These are phyloP conservation scores for Fusarium begoniae DNA, from an alignment of 2,329 filamentous ascomycete genomes.

Conservation along the genomic window DNA sequence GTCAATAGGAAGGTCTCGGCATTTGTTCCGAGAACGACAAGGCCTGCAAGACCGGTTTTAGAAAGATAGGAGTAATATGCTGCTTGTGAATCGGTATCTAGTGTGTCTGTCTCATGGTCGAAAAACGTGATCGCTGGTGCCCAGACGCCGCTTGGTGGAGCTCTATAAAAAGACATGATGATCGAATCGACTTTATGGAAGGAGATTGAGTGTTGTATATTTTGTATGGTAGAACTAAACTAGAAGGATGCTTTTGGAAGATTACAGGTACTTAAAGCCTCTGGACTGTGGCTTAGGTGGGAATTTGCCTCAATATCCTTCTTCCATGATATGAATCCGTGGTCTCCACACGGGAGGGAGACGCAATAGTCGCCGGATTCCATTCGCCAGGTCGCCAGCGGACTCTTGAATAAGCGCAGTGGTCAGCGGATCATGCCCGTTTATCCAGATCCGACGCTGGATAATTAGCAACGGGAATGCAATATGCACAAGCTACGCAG, in stretches of 20 bases:
- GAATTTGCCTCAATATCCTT: background rate
- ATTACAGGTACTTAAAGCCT: slow-evolving; percentile 31
- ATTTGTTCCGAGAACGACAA: slow-evolving; percentile 65
- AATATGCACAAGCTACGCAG: background rate
- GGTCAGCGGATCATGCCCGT: background rate
- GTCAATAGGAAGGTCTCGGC: slow-evolving; percentile 66
- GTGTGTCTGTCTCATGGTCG: slow-evolving; percentile 57
- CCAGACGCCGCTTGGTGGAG: slow-evolving; percentile 55
- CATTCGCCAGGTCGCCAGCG: background rate
- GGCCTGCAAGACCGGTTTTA: slow-evolving; percentile 58
- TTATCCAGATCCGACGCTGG: background rate
- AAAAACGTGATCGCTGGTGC: slow-evolving; percentile 65
- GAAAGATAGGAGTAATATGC: slow-evolving; percentile 63
- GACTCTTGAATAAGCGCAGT: background rate
- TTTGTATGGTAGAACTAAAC: background rate
- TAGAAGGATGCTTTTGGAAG: background rate
- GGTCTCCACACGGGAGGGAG: background rate
- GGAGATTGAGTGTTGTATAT: background rate
- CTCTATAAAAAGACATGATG: slow-evolving; percentile 27
- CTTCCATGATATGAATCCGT: background rate
- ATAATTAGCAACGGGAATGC: background rate
- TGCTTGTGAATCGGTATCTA: slow-evolving; percentile 58
- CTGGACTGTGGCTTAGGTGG: background rate
- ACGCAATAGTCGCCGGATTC: background rate
- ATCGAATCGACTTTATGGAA: background rate